Base-by-base conservation (phyloP, 371 early-diverging fungal genomes). In the Coemansia sp. region DNA sequence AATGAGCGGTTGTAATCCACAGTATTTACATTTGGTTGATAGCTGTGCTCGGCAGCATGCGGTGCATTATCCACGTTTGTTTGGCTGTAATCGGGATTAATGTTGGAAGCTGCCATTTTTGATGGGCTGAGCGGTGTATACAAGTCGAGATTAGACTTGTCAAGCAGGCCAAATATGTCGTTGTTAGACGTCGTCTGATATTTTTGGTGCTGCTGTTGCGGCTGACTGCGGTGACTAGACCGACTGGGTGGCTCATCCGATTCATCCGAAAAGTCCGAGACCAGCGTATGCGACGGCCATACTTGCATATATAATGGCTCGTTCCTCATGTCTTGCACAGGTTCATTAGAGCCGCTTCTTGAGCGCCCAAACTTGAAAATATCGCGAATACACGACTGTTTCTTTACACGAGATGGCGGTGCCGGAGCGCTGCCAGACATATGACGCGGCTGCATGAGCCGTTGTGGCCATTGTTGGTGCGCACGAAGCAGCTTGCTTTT, bases 71-170 rank as follows among this genome's bases (percentile, higher is more conserved):
- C 36, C 36, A 36, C 36, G 11, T 36, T 26, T 26, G 24, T 26
- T 26, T 26, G 26, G 26, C 26, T 26, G 26, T n/a, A n/a, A n/a
- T n/a, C n/a, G n/a, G n/a, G n/a, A n/a, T n/a, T n/a, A n/a, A n/a
- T n/a, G n/a, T n/a, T n/a, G n/a, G n/a, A n/a, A n/a, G n/a, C n/a
- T n/a, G 12, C 19, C 48, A 49, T 21, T 48, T 48, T 68, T 5
- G 69, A 63, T 12, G 73, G 73, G 39, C 54, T 67, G 11, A 73
- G 73, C 48, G 73, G 73, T 8, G 40, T 56, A 26, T 68, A 73
- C 6, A 59, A 55, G 8, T 59, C 57, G 32, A 73, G 51, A 9
- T 49, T 55, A 11, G 44, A 44, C n/a, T 61, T 13, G 11, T 52
- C 41, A 8, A 60, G 17, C 8, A 59, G 57, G 15, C 53, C 63